Evolutionary conservation across 352 stramenopile genomes (phyloP), one percentile per base, ranked within the genome.

Genomic region (Phytophthora megakarya): DNA sequence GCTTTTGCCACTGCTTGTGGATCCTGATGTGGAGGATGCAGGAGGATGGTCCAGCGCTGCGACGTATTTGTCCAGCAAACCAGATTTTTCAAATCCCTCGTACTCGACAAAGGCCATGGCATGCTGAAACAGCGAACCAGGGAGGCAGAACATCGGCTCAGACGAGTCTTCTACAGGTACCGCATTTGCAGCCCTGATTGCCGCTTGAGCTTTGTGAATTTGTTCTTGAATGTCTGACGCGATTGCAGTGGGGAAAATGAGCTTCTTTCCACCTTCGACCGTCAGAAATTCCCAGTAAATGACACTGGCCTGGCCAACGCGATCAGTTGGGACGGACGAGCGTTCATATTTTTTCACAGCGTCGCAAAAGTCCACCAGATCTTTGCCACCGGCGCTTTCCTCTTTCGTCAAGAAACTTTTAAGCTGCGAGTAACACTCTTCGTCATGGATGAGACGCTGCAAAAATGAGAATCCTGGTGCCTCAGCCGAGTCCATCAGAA

Each of bases 211-310:
- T 18, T 70, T 67, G 59, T 94, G 84, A 46, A 96, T 83, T 55
- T 90, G 67, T 1, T 69, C 57, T 52, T 94, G 85, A 11, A 96
- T 66, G 18, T 86, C 64, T 0, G 66, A 67, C 0, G 73, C 71
- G 4, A 96, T 58, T 15, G 54, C 57, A n/a, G 65, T 58, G 1
- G 87, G 85, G 28, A 94, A 96, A 12, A 81, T 52, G n/a, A 93
- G 53, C 23, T 67, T 73, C 12, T 78, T 83, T 5, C 70, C 80
- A 7, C 85, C 78, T 62, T 96, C 87, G 3, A 59, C 25, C 0
- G 79, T 83, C 43, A 94, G 65, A 32, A 90, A 96, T 49, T 96
- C 87, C 87, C 87, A 96, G 42, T 86, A 96, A 26, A 96, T 89
- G 9, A 90, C 65, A 42, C 72, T 89, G 7, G 87, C 87, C 37